Evolutionary conservation across 345 rosid species (phyloP).

Genomic region (Heritiera littoralis): DNA sequence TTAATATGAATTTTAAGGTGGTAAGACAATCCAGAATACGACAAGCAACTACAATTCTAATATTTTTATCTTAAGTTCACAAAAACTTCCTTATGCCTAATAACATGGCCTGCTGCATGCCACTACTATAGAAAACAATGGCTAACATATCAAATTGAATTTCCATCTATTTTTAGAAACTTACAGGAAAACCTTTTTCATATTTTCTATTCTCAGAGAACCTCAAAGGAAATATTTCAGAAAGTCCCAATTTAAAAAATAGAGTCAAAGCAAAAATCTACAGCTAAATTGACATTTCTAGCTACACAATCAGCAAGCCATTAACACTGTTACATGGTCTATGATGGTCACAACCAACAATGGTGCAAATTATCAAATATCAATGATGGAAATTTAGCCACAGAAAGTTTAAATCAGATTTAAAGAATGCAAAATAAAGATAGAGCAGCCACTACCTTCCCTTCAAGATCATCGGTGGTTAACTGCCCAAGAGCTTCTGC

Average conservation of each 20-base stretch:
- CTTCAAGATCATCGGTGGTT: constrained; percentile 65
- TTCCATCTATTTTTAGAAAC: not conserved
- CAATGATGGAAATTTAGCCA: not conserved
- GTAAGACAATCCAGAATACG: not conserved
- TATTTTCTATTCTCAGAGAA: not conserved
- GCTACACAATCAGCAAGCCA: not conserved
- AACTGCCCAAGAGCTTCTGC: constrained; percentile 71
- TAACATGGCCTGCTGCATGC: not conserved
- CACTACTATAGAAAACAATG: not conserved
- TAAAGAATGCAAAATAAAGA: constrained; percentile 6
- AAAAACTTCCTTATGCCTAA: not conserved
- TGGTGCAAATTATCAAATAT: not conserved
- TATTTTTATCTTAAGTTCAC: not conserved
- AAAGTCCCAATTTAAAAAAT: not conserved
- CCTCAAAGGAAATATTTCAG: not conserved
- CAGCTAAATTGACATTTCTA: not conserved
- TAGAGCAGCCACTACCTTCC: constrained; percentile 47
- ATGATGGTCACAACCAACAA: not conserved
- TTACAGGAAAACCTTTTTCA: not conserved
- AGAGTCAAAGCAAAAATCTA: not conserved
- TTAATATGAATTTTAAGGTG: not conserved
- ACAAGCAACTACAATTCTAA: not conserved
- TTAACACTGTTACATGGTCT: not conserved
- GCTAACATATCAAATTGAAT: not conserved
- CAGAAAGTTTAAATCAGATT: not conserved